Evolutionary conservation across 2,329 filamentous ascomycete genomes (phyloP).

Genomic region (Xylariales sp.): DNA sequence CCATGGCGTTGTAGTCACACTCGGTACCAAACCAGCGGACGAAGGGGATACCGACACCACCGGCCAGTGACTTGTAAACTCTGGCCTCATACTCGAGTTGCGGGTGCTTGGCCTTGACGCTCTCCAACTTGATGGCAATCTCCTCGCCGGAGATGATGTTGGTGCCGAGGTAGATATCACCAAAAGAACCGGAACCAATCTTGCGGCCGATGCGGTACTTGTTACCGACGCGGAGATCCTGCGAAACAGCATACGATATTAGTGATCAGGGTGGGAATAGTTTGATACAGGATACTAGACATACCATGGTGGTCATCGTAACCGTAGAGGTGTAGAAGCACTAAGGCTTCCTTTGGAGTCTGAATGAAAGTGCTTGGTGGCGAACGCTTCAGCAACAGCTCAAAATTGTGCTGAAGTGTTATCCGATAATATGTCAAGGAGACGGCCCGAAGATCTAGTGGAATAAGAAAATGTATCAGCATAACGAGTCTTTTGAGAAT

Average conservation of each 20-base stretch:
- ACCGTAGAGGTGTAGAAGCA: slow-evolving; percentile 12
- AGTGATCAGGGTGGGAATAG: too few relatives aligned
- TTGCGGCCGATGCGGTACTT: slow-evolving; percentile 99
- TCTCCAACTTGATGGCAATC: slow-evolving; percentile 99
- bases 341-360: background rate
- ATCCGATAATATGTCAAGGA: too few relatives aligned
- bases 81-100: slow-evolving; percentile 98
- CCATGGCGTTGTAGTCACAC: slow-evolving; percentile 99
- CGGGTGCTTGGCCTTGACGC: slow-evolving; percentile 98
- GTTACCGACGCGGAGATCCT: slow-evolving; percentile 99
- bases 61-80: slow-evolving; percentile 85
- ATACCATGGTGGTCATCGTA: slow-evolving; percentile 31
- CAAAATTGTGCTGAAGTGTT: too few relatives aligned
- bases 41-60: slow-evolving; percentile 96
- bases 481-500: too few relatives aligned
- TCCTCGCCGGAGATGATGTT: slow-evolving; percentile 99
- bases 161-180: slow-evolving; percentile 97
- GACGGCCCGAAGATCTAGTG: too few relatives aligned
- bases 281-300: too few relatives aligned
- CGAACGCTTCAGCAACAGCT: too few relatives aligned
- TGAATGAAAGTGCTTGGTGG: too few relatives aligned
- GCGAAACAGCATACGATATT: too few relatives aligned
- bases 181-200: slow-evolving; percentile 96
- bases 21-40: slow-evolving; percentile 99
- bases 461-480: too few relatives aligned